Percentiles rank a stretch among this genome's conserved stretches.
phyloP scores from a whole-genome alignment of 2,329 filamentous ascomycete genomes.

The Talaromyces funiculosus region DNA sequence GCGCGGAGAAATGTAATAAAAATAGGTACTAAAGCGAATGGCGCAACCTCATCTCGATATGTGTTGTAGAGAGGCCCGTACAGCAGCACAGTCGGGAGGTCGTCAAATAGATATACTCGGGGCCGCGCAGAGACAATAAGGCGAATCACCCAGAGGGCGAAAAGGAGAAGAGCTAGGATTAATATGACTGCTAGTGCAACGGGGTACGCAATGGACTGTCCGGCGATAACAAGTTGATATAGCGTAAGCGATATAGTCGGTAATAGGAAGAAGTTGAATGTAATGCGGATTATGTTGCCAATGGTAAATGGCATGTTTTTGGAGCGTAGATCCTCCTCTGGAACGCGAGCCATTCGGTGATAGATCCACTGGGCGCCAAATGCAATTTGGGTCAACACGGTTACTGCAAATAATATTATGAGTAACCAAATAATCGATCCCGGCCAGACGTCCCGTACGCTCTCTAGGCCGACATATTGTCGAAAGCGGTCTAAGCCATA shows the following conservation, averaged over 20 bases:
- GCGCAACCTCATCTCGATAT: constrained; percentile 85
- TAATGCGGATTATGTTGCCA: constrained; percentile 73
- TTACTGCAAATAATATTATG: constrained; percentile 63
- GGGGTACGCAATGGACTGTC: constrained; percentile 61
- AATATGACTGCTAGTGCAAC: constrained; percentile 71
- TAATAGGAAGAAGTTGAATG: constrained; percentile 88
- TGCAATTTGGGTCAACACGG: constrained; percentile 66
- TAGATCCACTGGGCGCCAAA: constrained; percentile 74
- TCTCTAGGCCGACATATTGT: constrained; percentile 74
- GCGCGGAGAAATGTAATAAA: constrained; percentile 79
- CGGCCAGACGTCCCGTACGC: constrained; percentile 78
- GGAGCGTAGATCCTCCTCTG: constrained; percentile 79
- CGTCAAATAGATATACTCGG: constrained; percentile 84
- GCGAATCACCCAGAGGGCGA: constrained; percentile 72
- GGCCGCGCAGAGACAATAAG: constrained; percentile 76
- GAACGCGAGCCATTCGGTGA: constrained; percentile 62
- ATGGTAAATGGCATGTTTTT: constrained; percentile 88
- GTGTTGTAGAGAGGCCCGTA: constrained; percentile 97
- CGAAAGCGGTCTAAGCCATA: constrained; percentile 76
- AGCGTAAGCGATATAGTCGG: constrained; percentile 81
- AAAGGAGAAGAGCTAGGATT: constrained; percentile 64
- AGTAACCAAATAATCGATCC: constrained; percentile 90
- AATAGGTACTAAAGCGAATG: constrained; percentile 83
- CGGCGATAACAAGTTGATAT: constrained; percentile 80
- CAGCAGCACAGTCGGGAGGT: constrained; percentile 78